Percentiles rank a stretch among this genome's conserved stretches.
These are phyloP conservation scores for Phytomonas francai DNA, from an alignment of 208 protist genomes.

Conservation along the genomic window DNA sequence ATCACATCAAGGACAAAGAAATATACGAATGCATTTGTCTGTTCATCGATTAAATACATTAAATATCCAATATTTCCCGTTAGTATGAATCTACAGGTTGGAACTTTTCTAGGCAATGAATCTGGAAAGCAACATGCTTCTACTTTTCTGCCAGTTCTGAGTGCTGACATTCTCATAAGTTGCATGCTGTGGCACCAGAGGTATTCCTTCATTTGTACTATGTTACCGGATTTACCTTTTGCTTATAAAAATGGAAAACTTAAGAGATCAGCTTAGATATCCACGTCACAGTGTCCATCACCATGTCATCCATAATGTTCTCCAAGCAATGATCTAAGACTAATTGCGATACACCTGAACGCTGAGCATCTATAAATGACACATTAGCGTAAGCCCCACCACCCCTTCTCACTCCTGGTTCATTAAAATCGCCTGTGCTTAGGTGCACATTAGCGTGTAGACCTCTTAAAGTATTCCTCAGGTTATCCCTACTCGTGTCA, in stretches of 20 bases:
- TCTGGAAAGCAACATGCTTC: not conserved
- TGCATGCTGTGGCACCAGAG: not conserved
- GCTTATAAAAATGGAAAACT: not conserved
- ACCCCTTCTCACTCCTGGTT: not conserved
- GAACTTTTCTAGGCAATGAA: not conserved
- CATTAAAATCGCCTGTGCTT: not conserved
- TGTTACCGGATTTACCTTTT: not conserved
- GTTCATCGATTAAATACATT: not conserved
- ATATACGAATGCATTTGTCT: not conserved
- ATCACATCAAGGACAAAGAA: not conserved
- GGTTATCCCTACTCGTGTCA: not conserved
- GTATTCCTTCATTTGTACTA: not conserved
- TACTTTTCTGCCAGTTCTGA: not conserved
- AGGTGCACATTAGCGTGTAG: not conserved
- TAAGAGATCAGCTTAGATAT: not conserved
- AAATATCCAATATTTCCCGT: not conserved
- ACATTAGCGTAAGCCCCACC: not conserved
- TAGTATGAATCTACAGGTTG: not conserved
- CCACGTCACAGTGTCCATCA: slow-evolving; percentile 55
- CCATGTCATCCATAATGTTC: slow-evolving; percentile 46
- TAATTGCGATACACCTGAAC: slow-evolving; percentile 29
- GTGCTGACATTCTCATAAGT: not conserved
- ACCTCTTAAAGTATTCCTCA: not conserved
- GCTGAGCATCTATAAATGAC: slow-evolving; percentile 28
- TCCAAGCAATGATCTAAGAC: slow-evolving; percentile 58